Conservation (phyloP, 2,329 filamentous ascomycete species). For the Ceratocystis cacaofunesta region DNA sequence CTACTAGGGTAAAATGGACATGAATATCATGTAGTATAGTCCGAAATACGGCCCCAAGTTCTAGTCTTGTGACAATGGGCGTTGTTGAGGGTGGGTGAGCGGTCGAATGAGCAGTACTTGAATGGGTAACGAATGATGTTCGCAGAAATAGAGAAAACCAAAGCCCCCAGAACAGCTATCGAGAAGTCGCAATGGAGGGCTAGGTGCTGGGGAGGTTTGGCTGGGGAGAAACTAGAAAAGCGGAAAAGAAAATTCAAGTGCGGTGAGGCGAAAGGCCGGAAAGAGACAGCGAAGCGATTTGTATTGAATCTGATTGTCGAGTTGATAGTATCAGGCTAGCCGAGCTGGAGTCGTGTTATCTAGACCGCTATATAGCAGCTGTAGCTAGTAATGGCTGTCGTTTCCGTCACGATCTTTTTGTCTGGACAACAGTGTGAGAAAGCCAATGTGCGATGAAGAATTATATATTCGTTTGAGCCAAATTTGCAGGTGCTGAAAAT, state of each 20-base stretch:
- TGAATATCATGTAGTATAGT: not conserved
- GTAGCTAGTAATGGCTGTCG: no score
- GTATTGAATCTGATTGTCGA: not conserved
- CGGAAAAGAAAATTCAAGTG: not conserved
- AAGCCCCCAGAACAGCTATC: not conserved
- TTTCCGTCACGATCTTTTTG: no score
- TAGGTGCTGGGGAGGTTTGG: not conserved
- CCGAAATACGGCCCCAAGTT: not conserved
- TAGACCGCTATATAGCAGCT: no score
- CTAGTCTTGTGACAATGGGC: not conserved
- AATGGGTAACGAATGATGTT: not conserved
- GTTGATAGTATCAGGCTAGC: not conserved
- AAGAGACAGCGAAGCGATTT: not conserved
- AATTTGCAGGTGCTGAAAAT: no score
- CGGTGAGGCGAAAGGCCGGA: not conserved
- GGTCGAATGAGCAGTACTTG: not conserved
- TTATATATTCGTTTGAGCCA: no score
- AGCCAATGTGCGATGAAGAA: no score
- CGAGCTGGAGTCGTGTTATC: not conserved
- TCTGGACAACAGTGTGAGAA: no score
- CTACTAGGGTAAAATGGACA: not conserved
- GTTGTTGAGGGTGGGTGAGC: not conserved
- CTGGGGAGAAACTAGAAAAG: not conserved
- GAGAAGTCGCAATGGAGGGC: not conserved
- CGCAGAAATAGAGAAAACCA: not conserved